phyloP scores from a whole-genome alignment of 768 basidiomycete species.

The Boletus vinaceobasis region DNA sequence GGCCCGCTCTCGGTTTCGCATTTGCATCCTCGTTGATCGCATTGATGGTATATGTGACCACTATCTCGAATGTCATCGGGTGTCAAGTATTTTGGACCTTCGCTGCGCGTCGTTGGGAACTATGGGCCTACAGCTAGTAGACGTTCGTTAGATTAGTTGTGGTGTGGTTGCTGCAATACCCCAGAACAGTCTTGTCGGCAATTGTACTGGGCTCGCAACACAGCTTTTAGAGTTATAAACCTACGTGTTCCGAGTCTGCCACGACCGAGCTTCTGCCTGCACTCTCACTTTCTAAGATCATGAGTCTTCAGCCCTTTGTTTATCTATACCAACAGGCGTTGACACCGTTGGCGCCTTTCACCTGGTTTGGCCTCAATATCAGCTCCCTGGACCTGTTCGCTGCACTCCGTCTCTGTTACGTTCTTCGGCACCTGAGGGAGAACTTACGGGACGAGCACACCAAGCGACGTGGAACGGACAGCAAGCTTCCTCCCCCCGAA shows the following conservation, averaged over 20 bases:
- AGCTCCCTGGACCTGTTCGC: slow-evolving; percentile 67
- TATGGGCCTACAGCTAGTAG: too few relatives aligned
- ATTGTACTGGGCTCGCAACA: neutral
- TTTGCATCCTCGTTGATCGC: too few relatives aligned
- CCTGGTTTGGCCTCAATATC: slow-evolving; percentile 59
- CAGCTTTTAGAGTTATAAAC: too few relatives aligned
- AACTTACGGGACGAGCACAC: slow-evolving; percentile 42
- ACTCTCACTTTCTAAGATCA: slow-evolving; percentile 5
- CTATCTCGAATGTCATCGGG: too few relatives aligned
- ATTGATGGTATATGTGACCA: too few relatives aligned
- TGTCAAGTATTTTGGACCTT: too few relatives aligned
- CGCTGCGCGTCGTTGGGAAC: too few relatives aligned
- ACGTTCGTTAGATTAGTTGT: too few relatives aligned
- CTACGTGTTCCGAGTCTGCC: too few relatives aligned
- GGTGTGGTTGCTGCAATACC: neutral
- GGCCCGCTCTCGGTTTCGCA: too few relatives aligned
- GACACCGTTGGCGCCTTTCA: slow-evolving; percentile 60
- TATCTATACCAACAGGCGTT: slow-evolving; percentile 52
- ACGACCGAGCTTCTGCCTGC: neutral
- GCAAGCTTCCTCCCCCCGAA: slow-evolving; percentile 37
- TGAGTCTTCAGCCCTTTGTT: slow-evolving; percentile 42
- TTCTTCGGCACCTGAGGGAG: slow-evolving; percentile 66
- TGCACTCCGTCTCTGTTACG: slow-evolving; percentile 64
- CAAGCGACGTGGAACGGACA: slow-evolving; percentile 33
- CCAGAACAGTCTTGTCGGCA: slow-evolving; percentile 8